phyloP scores from a whole-genome alignment of 148 eudicot species.

The Persicaria maculosa region DNA sequence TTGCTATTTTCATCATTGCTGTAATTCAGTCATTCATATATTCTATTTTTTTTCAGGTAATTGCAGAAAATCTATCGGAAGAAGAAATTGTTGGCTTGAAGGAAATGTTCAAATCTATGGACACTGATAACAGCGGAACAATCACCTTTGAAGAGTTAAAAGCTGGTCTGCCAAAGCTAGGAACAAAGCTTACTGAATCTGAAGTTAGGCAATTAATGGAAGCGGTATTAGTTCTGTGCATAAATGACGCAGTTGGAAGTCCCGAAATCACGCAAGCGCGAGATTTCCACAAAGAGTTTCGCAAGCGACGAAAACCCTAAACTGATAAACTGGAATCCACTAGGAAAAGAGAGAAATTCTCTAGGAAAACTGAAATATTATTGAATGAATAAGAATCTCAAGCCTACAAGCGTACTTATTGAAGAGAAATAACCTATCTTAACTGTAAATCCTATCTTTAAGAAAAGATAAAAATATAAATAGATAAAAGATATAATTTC shows the following conservation, averaged over 20 bases:
- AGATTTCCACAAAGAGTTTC: too few species aligned
- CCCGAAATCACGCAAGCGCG: too few species aligned
- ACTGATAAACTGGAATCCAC: too few species aligned
- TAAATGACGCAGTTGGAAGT: background rate
- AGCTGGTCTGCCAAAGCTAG: slow-evolving; percentile 83
- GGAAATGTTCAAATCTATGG: slow-evolving; percentile 96
- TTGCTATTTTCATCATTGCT: background rate
- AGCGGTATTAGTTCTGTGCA: slow-evolving; percentile 49
- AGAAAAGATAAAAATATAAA: too few species aligned
- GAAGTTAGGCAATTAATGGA: slow-evolving; percentile 97
- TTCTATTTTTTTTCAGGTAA: slow-evolving; percentile 47
- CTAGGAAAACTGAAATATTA: too few species aligned
- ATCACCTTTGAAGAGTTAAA: slow-evolving; percentile 89
- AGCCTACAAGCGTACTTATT: too few species aligned
- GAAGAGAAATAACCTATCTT: too few species aligned
- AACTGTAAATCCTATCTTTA: too few species aligned
- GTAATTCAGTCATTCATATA: slow-evolving; percentile 12
- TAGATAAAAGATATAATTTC: too few species aligned
- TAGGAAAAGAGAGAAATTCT: too few species aligned
- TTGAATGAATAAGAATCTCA: too few species aligned
- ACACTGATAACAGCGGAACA: slow-evolving; percentile 87
- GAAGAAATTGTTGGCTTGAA: slow-evolving; percentile 93
- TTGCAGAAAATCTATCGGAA: slow-evolving; percentile 94
- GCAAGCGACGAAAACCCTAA: too few species aligned
- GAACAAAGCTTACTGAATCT: slow-evolving; percentile 77